Percentiles rank a stretch among this genome's conserved stretches.
Conservation (phyloP, 768 basidiomycete genomes). For the Mycena albidolilacea region DNA sequence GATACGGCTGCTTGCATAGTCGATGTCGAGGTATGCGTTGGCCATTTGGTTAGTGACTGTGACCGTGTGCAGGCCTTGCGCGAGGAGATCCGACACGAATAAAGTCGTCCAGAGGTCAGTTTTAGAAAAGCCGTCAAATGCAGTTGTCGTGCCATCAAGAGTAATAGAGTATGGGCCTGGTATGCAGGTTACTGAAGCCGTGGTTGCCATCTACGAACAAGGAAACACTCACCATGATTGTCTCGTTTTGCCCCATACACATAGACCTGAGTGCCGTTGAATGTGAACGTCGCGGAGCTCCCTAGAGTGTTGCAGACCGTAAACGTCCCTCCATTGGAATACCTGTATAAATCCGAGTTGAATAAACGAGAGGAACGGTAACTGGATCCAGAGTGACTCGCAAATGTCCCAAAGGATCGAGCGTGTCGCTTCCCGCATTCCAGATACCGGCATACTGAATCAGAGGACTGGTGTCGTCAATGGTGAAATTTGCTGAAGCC, state of each 20-base stretch:
- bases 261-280: neutral
- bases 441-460: conserved; percentile 1
- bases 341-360: neutral
- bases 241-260: neutral
- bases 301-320: neutral
- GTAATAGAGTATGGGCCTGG: neutral
- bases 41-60: neutral
- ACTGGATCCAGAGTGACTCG: neutral
- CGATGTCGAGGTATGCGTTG: neutral
- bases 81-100: neutral
- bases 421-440: neutral
- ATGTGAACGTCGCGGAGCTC: neutral
- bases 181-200: neutral
- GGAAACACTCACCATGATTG: neutral
- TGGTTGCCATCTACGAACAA: neutral
- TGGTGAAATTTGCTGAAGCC: neutral
- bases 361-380: neutral
- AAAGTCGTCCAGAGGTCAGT: conserved; percentile 3
- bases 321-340: neutral
- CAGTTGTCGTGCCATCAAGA: neutral
- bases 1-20: neutral
- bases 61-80: neutral
- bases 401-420: neutral
- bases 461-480: neutral
- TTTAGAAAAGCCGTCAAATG: neutral